Evolutionary conservation across 805 yeast genomes (phyloP), one percentile per base, ranked within the genome.

Genomic region (Osmozyma mogii): DNA sequence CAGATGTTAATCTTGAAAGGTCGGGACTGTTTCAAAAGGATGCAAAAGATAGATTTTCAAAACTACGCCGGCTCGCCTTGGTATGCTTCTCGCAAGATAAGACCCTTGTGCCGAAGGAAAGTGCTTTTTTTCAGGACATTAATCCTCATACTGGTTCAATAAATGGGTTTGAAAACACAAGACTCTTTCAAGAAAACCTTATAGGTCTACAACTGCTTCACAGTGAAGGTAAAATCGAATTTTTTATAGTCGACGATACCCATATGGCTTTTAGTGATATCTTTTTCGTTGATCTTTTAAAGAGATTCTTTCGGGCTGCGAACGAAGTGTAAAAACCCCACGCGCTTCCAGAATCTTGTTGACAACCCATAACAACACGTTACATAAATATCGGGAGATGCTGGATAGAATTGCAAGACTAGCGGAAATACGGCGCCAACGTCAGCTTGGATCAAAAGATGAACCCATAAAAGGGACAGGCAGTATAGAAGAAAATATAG

Each of bases 41-140:
- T 0, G 78, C 77, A 43, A 51, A 40, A 10, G 45, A 53, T 4
- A 70, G 70, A 26, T 45, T 83, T 28, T 41, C 50, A 10, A 40
- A 36, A 5, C 47, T 82, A 22, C 61, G 74, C 12, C 66, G 60
- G 28, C 54, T 83, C 19, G 83, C 79, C 0, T 50, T 84, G 65
- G 57, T 79, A 2, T 50, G 60, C 51, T 83, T 84, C 41, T 52
- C 54, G 2, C 52, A 70, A 36, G 94, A 83, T 49, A 68, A 68
- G n/a, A 79, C 81, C 2, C 54, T 83, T 5, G 75, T 75, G 5
- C 94, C 94, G 1, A 75, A 72, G 44, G 81, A 80, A 34, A 72
- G 79, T 30, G 77, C 88, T 1, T 72, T 75, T 72, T 78, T 80
- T 45, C 65, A 54, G 28, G 87, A 80, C 42, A 36, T 53, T 5